A percentile compares a stretch with the other conserved stretches of the same genome.
Conservation (phyloP, 345 rosid genomes). For the Syzygium aromaticum region DNA sequence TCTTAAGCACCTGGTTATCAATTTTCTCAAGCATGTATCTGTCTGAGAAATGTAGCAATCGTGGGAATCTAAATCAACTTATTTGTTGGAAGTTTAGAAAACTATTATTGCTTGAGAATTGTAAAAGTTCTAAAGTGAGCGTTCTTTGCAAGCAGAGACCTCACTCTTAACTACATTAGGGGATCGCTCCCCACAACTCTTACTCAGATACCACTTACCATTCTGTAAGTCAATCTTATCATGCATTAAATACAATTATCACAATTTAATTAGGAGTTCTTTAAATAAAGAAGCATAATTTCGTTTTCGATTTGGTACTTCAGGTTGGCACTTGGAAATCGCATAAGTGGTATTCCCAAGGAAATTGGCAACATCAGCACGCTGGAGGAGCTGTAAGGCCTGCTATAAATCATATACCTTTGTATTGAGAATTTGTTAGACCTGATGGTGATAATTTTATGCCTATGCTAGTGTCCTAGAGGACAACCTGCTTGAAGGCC, state of each 20-base stretch:
- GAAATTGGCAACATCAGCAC: constrained; percentile 49
- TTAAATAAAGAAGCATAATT: neutral
- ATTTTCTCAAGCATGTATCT: neutral
- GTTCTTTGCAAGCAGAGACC: constrained; percentile 40
- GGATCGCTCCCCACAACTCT: constrained; percentile 65
- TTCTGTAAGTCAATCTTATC: constrained; percentile 30
- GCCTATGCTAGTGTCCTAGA: constrained; percentile 38
- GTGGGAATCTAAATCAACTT: neutral
- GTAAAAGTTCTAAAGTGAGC: no score
- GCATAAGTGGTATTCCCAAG: constrained; percentile 54
- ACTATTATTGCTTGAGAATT: neutral
- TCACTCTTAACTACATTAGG: constrained; percentile 54
- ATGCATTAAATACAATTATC: neutral
- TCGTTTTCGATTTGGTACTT: neutral
- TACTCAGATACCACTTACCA: constrained; percentile 36
- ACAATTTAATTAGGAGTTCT: neutral
- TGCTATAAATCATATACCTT: neutral
- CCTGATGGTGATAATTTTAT: neutral
- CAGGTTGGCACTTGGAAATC: constrained; percentile 58
- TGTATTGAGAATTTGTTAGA: neutral
- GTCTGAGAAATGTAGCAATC: neutral
- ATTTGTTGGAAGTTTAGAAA: neutral
- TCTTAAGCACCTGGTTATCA: neutral
- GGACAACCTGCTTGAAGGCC: constrained; percentile 48
- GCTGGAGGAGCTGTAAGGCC: constrained; percentile 50